Conservation (phyloP, 2,329 filamentous ascomycete species). For the Ophiostoma novo-ulmi region DNA sequence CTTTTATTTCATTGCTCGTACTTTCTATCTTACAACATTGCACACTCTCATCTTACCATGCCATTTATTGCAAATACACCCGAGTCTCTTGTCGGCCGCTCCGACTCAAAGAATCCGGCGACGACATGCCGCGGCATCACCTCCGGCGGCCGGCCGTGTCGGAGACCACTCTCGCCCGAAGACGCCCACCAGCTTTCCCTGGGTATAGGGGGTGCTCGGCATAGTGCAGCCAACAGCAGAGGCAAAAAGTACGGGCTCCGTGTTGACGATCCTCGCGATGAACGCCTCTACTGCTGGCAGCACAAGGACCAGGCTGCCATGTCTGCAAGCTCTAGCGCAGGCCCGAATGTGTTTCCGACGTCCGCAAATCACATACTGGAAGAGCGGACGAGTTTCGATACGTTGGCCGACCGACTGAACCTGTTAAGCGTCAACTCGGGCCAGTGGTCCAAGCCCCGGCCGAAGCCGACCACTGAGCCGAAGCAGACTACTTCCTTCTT, state of each 20-base stretch:
- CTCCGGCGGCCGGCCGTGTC: constrained; percentile 73
- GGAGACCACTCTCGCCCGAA: constrained; percentile 58
- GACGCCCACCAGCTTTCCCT: constrained; percentile 27
- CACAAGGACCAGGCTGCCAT: constrained; percentile 83
- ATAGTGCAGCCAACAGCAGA: constrained; percentile 8
- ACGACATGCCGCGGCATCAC: constrained; percentile 89
- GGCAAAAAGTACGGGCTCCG: constrained; percentile 30
- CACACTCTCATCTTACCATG: constrained; percentile 40
- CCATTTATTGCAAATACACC: constrained; percentile 68
- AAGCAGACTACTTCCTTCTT: constrained; percentile 36
- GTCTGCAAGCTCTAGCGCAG: constrained; percentile 44
- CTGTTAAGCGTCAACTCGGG: constrained; percentile 55
- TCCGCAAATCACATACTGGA: constrained; percentile 50
- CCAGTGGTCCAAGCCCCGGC: constrained; percentile 12
- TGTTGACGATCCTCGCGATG: constrained; percentile 49
- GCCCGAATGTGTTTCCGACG: constrained; percentile 37
- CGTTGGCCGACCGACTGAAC: constrained; percentile 72
- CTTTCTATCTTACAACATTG: no score
- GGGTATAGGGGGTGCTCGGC: constrained; percentile 26
- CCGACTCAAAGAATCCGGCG: constrained; percentile 77
- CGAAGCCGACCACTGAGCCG: not conserved
- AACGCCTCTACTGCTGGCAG: constrained; percentile 84
- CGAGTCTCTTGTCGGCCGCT: constrained; percentile 70
- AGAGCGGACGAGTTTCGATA: constrained; percentile 75
- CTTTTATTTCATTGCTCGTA: not conserved